Base-by-base conservation (phyloP, 208 protist genomes). In the Balamuthia mandrillaris region DNA sequence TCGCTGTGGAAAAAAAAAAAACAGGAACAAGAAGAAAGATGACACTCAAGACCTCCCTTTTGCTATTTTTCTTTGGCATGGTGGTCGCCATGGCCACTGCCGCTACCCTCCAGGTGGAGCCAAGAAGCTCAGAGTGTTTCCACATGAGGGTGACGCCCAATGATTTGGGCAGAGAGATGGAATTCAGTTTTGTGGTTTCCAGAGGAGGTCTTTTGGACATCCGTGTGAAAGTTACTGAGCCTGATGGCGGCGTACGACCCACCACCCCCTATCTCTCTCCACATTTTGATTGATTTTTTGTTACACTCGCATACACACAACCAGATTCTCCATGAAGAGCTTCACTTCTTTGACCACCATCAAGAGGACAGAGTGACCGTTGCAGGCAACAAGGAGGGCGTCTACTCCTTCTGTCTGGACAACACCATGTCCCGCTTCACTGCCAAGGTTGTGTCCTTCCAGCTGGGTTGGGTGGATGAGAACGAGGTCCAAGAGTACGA, bases 351-450 rank as follows among this genome's bases (percentile, higher is more conserved):
- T 41, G 39, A 33, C 39, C 39, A 72, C 21, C 39, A 41, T n/a
- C 39, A 72, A 41, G 63, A 72, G 24, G 42, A 33, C 63, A 41
- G 42, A 12, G 49, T 51, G 63, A 72, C 63, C 24, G 27, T 72
- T 47, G 39, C 39, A 21, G 10, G 24, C 63, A 33, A 72, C 1
- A 18, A 47, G 63, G 10, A 4, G 10, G 63, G 63, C 4, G 33
- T 6, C 9, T 72, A 47, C 63, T 37, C 24, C 37, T 72, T 72
- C 63, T 72, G 63, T 41, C 49, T 72, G 39, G 63, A 72, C 49
- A 72, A 72, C 63, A 41, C 42, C 24, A 72, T 72, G 63, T 72
- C 63, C 10, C 42, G 63, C n/a, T 72, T 33, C 39, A 72, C 63
- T 0, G 63, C 63, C 35, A 72, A 72, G 63, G 63, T 72, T 6